A percentile compares a stretch with the other conserved stretches of the same genome.
Evolutionary conservation across 192 early-diverging fungal genomes (phyloP).

Genomic region (Backusella macrospora): DNA sequence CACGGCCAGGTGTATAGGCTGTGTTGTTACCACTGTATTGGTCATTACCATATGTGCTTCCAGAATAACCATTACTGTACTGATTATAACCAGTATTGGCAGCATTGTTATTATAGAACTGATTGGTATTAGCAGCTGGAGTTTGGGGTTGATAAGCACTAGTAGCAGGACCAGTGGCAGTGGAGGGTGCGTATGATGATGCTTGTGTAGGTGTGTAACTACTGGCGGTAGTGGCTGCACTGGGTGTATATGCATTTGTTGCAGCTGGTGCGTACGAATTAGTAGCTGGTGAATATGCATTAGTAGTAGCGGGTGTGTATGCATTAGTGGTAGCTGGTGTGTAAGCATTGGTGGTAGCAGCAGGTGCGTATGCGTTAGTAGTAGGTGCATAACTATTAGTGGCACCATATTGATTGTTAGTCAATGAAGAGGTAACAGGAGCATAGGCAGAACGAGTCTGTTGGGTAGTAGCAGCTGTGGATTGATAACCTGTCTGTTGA

Average conservation of each 20-base stretch:
- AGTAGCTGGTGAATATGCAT: constrained; percentile 1
- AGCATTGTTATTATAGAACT: background rate
- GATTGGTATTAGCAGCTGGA: constrained; percentile 4
- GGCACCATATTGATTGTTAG: constrained; percentile 44
- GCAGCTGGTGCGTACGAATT: constrained; percentile 29
- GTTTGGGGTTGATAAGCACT: constrained; percentile 32
- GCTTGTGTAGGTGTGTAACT: background rate
- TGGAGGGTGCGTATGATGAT: background rate
- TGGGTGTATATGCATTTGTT: constrained; percentile 28
- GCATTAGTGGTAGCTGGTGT: constrained; percentile 11
- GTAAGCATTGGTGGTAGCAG: constrained; percentile 30
- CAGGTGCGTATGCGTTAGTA: constrained; percentile 23
- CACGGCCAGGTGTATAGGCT: background rate
- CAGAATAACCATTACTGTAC: background rate
- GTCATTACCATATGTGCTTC: background rate
- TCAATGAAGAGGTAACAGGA: background rate
- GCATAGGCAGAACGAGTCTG: background rate
- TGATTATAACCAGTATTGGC: background rate
- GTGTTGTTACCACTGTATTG: background rate
- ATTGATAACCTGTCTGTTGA: background rate
- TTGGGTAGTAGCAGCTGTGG: background rate
- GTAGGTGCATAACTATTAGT: constrained; percentile 21
- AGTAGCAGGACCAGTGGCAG: background rate
- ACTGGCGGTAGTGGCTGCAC: constrained; percentile 35
- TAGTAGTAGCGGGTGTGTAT: constrained; percentile 32